Evolutionary conservation across 2,329 filamentous ascomycete genomes (phyloP), one percentile per base, ranked within the genome.

Genomic region (Annulohypoxylon truncatum): DNA sequence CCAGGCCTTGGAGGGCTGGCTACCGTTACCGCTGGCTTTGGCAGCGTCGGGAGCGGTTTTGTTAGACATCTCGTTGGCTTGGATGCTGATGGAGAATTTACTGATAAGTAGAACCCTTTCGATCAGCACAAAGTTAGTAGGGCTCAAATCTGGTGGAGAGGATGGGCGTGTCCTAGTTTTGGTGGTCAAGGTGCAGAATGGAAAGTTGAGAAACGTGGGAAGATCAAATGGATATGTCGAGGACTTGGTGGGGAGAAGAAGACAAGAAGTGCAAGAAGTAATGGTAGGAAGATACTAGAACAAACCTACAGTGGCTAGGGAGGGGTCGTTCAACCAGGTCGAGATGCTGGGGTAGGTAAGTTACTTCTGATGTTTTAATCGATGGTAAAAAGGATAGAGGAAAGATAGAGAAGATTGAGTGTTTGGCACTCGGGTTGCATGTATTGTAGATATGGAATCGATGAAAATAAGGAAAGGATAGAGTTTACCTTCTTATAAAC

Each of bases 1-100:
- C 66, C 66, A 68, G 13, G 2, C 6, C 10, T 48, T 61, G 6
- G 7, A 7, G 5, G 29, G 1, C 13, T 51, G 55, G 8, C 7
- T 10, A 4, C 8, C 8, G 2, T 54, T 38, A 1, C 15, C 50
- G 8, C 15, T 53, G 8, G 52, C 46, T 52, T 50, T 42, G 2
- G 58, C 3, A 7, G 46, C 26, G 7, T 26, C 10, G 4, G 31
- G 4, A 26, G 2, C 2, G 6, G 52, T 12, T 12, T 57, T 40
- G 12, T 15, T 2, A 47, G 60, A 28, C 60, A 63, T 63, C 4
- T 13, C n/a, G 20, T 10, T 6, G 10, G 15, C 38, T 51, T 1
- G 6, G 26, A 35, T 22, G 12, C 12, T 35, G 26, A 10, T 12
- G 2, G 7, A 31, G 26, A 31, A 10, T 5, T 31, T 38, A n/a